phyloP scores from a whole-genome alignment of 495 filamentous ascomycete genomes.

The Rostrohypoxylon terebratum region DNA sequence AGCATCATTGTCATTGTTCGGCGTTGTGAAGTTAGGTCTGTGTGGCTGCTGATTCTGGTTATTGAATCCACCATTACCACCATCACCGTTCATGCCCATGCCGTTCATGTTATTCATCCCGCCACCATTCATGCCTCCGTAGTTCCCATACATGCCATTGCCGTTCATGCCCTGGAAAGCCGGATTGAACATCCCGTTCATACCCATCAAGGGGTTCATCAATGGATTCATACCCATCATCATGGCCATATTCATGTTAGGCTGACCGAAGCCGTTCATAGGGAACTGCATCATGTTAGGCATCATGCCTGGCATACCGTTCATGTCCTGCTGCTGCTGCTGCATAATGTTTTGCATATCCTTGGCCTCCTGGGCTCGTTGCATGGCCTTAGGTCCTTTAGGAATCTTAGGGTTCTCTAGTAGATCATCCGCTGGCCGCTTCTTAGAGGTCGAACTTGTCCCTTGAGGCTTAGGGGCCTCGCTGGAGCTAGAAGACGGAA shows the following conservation, averaged over 20 bases:
- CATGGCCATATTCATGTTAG: constrained; percentile 56
- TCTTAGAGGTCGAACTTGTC: constrained; percentile 64
- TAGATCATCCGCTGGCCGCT: constrained; percentile 83
- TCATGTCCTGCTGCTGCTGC: constrained; percentile 45
- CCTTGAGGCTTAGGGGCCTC: constrained; percentile 56
- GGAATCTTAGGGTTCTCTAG: constrained; percentile 73
- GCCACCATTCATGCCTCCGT: constrained; percentile 62
- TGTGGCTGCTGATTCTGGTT: constrained; percentile 57
- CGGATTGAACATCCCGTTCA: constrained; percentile 66
- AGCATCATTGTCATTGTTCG: constrained; percentile 82
- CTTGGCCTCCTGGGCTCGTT: constrained; percentile 56
- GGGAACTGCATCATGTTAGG: constrained; percentile 59
- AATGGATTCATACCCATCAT: constrained; percentile 64
- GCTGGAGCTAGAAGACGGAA: constrained; percentile 48
- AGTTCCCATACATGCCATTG: constrained; percentile 55
- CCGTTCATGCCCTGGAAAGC: constrained; percentile 65
- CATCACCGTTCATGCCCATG: constrained; percentile 61
- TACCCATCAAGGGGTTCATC: constrained; percentile 63
- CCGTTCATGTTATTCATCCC: constrained; percentile 63
- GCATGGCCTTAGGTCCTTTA: constrained; percentile 70
- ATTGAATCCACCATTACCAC: constrained; percentile 48
- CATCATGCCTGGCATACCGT: constrained; percentile 60
- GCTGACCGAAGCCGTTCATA: constrained; percentile 54
- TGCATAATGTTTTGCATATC: constrained; percentile 55
- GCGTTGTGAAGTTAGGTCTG: constrained; percentile 75